Evolutionary conservation across 768 basidiomycete genomes (phyloP), one percentile per base, ranked within the genome.

Genomic region (Mycena metata): DNA sequence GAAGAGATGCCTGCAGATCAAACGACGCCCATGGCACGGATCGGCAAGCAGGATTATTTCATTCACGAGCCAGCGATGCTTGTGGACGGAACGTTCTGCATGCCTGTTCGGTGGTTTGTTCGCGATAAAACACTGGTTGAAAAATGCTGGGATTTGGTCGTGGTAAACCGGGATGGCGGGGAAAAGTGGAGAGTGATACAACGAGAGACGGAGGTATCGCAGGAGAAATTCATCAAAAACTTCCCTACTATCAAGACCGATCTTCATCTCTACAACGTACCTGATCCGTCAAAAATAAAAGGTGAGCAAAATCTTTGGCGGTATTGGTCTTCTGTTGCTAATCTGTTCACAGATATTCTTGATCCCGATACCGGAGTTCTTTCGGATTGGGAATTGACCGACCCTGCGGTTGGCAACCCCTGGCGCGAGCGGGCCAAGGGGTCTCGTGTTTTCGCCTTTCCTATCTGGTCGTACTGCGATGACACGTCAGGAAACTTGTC

Each of bases 401-500:
- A 74, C 50, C 69, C 72, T 0, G 10, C 12, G 11, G 13, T 21
- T 12, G 73, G 73, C 0, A 82, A 82, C 65, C 70, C 41, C 0
- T 81, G 79, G 78, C 71, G 76, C 5, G 39, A 9, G 3, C 57
- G 63, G 8, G 78, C 81, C 0, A 66, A 80, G 2, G 81, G 81
- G 0, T 39, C 68, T 21, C 76, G 75, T 30, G 80, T 83, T 9
- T 39, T 75, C 15, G 39, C 75, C 0, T 66, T 82, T 21, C 78
- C 79, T 15, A 55, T 85, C 0, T 83, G 82, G 81, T 43, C 82
- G 0, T 84, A 84, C 67, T 83, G 83, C 62, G 83, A 85, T 50
- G 81, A 85, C 57, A 83, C 81, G 0, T 85, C 82, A 0, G 84
- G 84, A 0, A 85, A 85, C 65, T 39, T 70, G 0, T 85, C 83